Evolutionary conservation across 179 eudicot genomes (phyloP), one percentile per base, ranked within the genome.

Genomic region (Camellia oleifera): DNA sequence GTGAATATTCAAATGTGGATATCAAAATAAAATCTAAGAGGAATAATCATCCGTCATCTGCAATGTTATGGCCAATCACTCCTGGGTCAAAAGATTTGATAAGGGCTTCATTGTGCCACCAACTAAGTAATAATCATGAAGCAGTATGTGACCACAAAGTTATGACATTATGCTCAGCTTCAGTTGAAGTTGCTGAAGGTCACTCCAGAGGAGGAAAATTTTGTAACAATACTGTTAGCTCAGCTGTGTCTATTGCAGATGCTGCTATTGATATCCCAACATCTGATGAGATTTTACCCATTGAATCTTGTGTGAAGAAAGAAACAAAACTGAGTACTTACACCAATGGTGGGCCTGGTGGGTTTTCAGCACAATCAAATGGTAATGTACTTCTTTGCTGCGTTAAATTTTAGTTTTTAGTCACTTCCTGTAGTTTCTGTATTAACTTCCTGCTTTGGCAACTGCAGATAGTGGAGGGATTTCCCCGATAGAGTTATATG

Each of bases 41-140:
- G 23, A 74, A 60, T 75, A 80, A 72, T 63, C 42, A 10, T 56
- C 11, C 45, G 76, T 67, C 84, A 45, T 77, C 57, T 4, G 83
- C 23, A 42, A 57, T 52, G 53, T 67, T 83, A 74, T 70, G 40
- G 20, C 65, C 52, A 44, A 54, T 46, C 14, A 40, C 76, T 32
- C 58, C 62, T 46, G 69, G 48, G 73, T 13, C 61, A 56, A 77
- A 68, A 52, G 74, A 78, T 66, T 17, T 69, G 15, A 66, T 66
- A 42, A 74, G 15, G 60, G 67, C 70, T 42, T 75, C 80, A 63
- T 68, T 71, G 15, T 45, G n/a, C 54, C 20, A 7, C 68, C 80
- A 80, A 69, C 65, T 53, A 17, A 79, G 67, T 73, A 80, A 77
- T 65, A 82, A 66, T 76, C 40, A 77, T 75, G 84, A 81, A 74